Evolutionary conservation across 148 eudicot species (phyloP).

Genomic region (Fagopyrum homotropicum): DNA sequence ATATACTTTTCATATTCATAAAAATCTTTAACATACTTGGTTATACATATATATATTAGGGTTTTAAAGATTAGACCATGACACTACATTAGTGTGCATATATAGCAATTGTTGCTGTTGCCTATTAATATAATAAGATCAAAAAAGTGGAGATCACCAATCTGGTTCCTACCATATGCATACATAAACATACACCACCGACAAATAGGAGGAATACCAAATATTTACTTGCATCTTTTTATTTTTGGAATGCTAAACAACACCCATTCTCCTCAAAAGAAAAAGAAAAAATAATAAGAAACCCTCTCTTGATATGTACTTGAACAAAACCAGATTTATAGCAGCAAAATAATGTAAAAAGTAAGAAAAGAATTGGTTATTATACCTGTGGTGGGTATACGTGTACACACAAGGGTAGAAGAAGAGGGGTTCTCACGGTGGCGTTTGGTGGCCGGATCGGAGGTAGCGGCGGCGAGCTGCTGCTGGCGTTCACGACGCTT

Average conservation of each 20-base stretch:
- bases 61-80: too few species aligned
- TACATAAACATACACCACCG: not conserved
- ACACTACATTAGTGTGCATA: not conserved
- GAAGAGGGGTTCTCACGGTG: conserved; percentile 6
- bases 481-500: conserved; percentile 66
- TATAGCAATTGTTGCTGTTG: not conserved
- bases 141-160: not conserved
- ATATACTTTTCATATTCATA: not conserved
- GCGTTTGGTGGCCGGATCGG: conserved; percentile 3
- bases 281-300: not conserved
- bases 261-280: not conserved
- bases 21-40: not conserved
- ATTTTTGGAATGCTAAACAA: not conserved
- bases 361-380: not conserved
- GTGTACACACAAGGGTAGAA: conserved; percentile 11
- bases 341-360: not conserved
- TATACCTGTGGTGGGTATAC: not conserved
- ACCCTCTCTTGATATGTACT: not conserved
- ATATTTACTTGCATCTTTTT: not conserved
- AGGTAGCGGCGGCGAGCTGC: conserved; percentile 24
- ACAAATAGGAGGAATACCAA: not conserved
- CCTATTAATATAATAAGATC: not conserved
- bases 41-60: not conserved
- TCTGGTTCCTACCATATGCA: not conserved
- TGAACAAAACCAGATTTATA: not conserved